Evolutionary conservation across 768 basidiomycete genomes (phyloP), one percentile per base, ranked within the genome.

Genomic region (Naematelia encephala): DNA sequence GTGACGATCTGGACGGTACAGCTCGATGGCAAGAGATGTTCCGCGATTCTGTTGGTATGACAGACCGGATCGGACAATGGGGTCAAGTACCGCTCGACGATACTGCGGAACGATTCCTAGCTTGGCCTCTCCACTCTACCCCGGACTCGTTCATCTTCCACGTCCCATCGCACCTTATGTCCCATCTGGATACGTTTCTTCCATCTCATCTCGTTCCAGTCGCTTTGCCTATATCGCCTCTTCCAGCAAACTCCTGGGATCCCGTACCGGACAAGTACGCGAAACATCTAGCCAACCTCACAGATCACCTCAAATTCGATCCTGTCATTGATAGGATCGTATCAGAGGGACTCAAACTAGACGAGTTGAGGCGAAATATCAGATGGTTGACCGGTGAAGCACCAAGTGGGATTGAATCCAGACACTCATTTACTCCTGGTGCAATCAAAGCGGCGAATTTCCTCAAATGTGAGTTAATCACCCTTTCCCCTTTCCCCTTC

Each of bases 321-420:
- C 84, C 89, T 10, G 78, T 80, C 51, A 78, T 93, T 49, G 85
- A 89, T 14, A 79, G 82, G 34, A 80, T 88, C 57, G 84, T 91
- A 23, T 82, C 83, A 58, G 84, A 85, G 51, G 72, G 72, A 8
- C 81, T 94, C 56, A 87, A 86, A 27, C 64, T 87, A 13, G 74
- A 82, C 10, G 82, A 85, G 65, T 84, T 94, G 78, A 80, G 80
- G 58, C 81, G 82, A 44, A 87, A 90, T 75, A 82, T 92, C 47
- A 82, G 85, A 52, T 92, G 84, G 73, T 84, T 96, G 58, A 91
- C 91, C 0, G 91, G 90, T 50, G 91, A 96, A 74, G 81, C 79
- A n/a, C 76, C 78, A 43, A 89, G 88, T 8, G 83, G 83, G 11
- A 87, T 93, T 64, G 63, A 84, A 27, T 87, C 86, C 1, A 82